These are phyloP conservation scores for Pythium phragmiticola DNA, from an alignment of 352 stramenopile genomes.

Conservation along the genomic window DNA sequence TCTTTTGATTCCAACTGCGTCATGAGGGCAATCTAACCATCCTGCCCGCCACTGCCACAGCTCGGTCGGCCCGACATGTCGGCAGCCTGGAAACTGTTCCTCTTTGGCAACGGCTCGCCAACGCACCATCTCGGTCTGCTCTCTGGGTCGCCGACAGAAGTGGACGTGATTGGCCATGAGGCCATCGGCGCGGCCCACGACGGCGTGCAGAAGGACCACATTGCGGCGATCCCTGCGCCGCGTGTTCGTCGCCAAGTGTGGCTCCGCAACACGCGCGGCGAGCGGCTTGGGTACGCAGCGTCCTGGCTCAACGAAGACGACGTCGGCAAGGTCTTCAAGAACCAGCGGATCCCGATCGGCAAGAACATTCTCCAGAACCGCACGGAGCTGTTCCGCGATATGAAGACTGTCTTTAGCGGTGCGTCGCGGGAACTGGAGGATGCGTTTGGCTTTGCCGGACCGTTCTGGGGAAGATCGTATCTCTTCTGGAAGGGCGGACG, in stretches of 20 bases:
- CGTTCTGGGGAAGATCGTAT: conserved; percentile 85
- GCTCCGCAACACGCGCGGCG: conserved; percentile 63
- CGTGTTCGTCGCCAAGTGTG: conserved; percentile 76
- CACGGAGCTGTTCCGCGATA: conserved; percentile 85
- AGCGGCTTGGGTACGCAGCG: conserved; percentile 78
- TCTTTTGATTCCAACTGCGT: too few relatives aligned
- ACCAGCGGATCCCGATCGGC: conserved; percentile 81
- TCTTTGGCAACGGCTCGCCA: conserved; percentile 82
- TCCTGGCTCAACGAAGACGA: conserved; percentile 73
- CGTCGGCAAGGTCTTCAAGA: conserved; percentile 72
- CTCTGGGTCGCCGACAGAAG: conserved; percentile 64
- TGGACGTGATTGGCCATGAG: conserved; percentile 75
- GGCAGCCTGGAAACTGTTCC: conserved; percentile 74
- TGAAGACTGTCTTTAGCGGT: conserved; percentile 80
- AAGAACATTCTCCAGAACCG: conserved; percentile 82
- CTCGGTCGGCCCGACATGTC: conserved; percentile 58
- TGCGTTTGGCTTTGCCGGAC: conserved; percentile 60
- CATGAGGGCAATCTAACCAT: neutral
- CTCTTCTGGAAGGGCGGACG: conserved; percentile 82
- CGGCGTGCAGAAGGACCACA: conserved; percentile 37
- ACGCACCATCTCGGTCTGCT: conserved; percentile 81
- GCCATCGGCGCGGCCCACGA: conserved; percentile 42
- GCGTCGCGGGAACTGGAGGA: conserved; percentile 49
- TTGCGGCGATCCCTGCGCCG: conserved; percentile 50
- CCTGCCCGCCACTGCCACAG: conserved; percentile 19